Evolutionary conservation across 176 grass and related monocot genomes (phyloP).

Genomic region (Canna indica): DNA sequence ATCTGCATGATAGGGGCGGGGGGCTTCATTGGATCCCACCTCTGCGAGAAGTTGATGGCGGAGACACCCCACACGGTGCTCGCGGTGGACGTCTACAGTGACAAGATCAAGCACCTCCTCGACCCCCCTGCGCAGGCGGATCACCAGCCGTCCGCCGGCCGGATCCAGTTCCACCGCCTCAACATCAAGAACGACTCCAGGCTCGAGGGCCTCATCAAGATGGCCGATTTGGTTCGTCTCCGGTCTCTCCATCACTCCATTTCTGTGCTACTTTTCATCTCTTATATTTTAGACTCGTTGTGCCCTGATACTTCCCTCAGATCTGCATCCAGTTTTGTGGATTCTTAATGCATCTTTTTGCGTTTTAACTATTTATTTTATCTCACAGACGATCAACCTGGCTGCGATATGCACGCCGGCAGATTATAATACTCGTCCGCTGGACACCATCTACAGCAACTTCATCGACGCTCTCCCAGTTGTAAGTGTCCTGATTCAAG

Average conservation of each 20-base stretch:
- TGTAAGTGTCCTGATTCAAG: conserved; percentile 24
- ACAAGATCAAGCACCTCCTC: conserved; percentile 91
- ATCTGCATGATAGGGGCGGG: conserved; percentile 86
- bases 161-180: conserved; percentile 85
- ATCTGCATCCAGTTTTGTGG: neutral
- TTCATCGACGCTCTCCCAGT: conserved; percentile 75
- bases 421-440: conserved; percentile 79
- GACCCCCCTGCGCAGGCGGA: conserved; percentile 35
- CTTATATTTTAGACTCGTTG: too few relatives aligned
- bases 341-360: neutral
- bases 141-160: conserved; percentile 20
- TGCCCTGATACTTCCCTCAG: neutral
- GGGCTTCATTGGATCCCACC: conserved; percentile 87
- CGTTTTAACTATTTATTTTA: neutral
- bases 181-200: conserved; percentile 87
- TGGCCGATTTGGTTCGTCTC: conserved; percentile 53
- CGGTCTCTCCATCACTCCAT: neutral
- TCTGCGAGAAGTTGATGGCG: conserved; percentile 82
- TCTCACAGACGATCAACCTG: conserved; percentile 46
- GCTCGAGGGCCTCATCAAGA: conserved; percentile 78
- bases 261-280: too few relatives aligned
- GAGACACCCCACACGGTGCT: conserved; percentile 51
- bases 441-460: conserved; percentile 95
- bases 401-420: conserved; percentile 84
- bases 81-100: conserved; percentile 73